Evolutionary conservation across 1,284 basidiomycete genomes (phyloP), one percentile per base, ranked within the genome.

Genomic region (Rhizoctonia solani): DNA sequence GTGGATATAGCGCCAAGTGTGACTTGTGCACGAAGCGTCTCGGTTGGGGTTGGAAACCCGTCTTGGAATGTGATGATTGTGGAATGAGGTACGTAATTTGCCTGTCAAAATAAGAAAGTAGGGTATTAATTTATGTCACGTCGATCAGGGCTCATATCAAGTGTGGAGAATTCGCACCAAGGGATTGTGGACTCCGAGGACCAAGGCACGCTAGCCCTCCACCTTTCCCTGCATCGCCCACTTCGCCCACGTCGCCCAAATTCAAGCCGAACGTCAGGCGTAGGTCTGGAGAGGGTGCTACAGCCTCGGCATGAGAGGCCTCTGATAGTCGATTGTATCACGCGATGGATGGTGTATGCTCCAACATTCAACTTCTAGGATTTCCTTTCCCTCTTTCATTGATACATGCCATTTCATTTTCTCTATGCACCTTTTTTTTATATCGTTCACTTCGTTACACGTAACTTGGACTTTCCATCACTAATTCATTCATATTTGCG

Each of bases 11-110:
- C 30, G 82, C 85, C 47, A 93, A 89, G 74, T 95, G 93, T 74
- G 89, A 91, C 74, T 80, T 93, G 8, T 95, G 93, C 74, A 74
- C 76, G 54, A 95, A 93, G 80, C 80, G 89, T 54, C 80, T 95
- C 23, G 56, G 56, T 16, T 59, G 56, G 52, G 92, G 92, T 14
- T 89, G 89, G 85, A 92, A 93, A 74, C 87, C 90, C 21, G 85
- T 89, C 30, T 77, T 95, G 30, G 87, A 92, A 73, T 95, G 93
- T 75, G 93, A 96, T 76, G 93, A 95, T 77, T 96, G 93, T 77
- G 85, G 86, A 21, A 75, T 89, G 71, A 80, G 84, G 87, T 89
- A 69, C 67, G 83, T 77, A 14, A 47, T 69, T n/a, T 29, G n/a
- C n/a, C n/a, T n/a, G n/a, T n/a, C n/a, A n/a, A n/a, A n/a, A 23